phyloP scores from a whole-genome alignment of 495 filamentous ascomycete genomes.

The Penicilliopsis zonata region DNA sequence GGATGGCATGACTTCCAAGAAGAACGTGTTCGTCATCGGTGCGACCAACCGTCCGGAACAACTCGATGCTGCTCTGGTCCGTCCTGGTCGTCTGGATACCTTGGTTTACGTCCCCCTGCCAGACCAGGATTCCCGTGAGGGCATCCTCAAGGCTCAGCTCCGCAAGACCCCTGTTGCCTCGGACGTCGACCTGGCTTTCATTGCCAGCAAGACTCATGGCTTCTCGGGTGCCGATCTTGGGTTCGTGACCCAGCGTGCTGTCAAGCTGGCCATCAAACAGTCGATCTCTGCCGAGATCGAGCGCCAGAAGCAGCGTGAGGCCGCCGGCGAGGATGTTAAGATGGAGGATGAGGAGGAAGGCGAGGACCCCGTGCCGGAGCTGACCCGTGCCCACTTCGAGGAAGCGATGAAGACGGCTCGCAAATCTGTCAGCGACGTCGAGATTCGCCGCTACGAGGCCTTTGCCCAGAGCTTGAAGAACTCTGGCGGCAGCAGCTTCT shows the following conservation, averaged over 20 bases:
- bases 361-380: slow-evolving; percentile 92
- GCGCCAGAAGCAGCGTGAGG: slow-evolving; percentile 76
- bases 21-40: slow-evolving; percentile 99
- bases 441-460: slow-evolving; percentile 95
- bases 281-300: slow-evolving; percentile 85
- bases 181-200: slow-evolving; percentile 82
- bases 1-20: slow-evolving; percentile 99
- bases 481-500: slow-evolving; percentile 84
- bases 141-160: slow-evolving; percentile 91
- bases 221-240: slow-evolving; percentile 99
- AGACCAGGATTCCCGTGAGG: slow-evolving; percentile 72
- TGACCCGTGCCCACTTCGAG: slow-evolving; percentile 94
- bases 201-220: slow-evolving; percentile 93
- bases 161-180: slow-evolving; percentile 89
- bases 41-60: slow-evolving; percentile 98
- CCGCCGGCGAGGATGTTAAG: slow-evolving; percentile 64
- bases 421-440: slow-evolving; percentile 88
- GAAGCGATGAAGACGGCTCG: slow-evolving; percentile 93
- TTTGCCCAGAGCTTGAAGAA: slow-evolving; percentile 99
- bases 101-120: slow-evolving; percentile 96
- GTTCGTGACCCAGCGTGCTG: slow-evolving; percentile 95
- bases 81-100: slow-evolving; percentile 96
- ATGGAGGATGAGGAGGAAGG: slow-evolving; percentile 64
- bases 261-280: slow-evolving; percentile 99
- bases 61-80: slow-evolving; percentile 92